phyloP scores from a whole-genome alignment of 139 green algal species.

The Haematococcus sp. region DNA sequence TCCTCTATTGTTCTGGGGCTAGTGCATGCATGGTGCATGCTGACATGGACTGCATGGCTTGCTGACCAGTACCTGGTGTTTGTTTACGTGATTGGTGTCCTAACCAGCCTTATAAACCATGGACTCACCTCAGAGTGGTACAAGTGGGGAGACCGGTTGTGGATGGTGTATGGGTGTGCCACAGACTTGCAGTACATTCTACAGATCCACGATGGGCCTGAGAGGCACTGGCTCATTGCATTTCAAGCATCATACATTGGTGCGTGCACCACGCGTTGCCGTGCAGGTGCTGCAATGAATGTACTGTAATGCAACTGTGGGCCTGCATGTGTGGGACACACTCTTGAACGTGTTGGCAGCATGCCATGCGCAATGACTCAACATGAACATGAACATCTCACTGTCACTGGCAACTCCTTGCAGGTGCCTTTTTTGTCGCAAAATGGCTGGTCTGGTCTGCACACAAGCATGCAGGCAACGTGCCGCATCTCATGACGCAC shows the following conservation, averaged over 20 bases:
- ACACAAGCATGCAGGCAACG: neutral
- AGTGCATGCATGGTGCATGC: neutral
- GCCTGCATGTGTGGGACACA: too few species aligned
- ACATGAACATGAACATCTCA: too few species aligned
- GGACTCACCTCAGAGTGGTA: neutral
- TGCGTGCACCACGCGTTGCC: too few species aligned
- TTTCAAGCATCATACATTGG: too few species aligned
- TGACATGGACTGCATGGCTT: neutral
- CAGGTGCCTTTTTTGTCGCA: constrained; percentile 1
- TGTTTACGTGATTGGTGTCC: neutral
- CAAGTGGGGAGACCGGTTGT: constrained; percentile 2
- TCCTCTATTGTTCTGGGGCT: neutral
- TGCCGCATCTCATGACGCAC: neutral
- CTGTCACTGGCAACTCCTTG: too few species aligned
- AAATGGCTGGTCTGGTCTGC: neutral
- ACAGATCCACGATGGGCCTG: too few species aligned
- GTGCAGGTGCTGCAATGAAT: too few species aligned
- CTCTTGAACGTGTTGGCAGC: too few species aligned
- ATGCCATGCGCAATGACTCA: too few species aligned
- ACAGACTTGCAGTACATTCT: constrained; percentile 1
- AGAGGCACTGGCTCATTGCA: too few species aligned
- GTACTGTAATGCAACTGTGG: too few species aligned
- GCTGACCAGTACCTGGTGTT: neutral
- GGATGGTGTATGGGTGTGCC: neutral
- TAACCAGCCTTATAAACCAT: neutral